phyloP scores from a whole-genome alignment of 345 rosid species.

The Populus alba region DNA sequence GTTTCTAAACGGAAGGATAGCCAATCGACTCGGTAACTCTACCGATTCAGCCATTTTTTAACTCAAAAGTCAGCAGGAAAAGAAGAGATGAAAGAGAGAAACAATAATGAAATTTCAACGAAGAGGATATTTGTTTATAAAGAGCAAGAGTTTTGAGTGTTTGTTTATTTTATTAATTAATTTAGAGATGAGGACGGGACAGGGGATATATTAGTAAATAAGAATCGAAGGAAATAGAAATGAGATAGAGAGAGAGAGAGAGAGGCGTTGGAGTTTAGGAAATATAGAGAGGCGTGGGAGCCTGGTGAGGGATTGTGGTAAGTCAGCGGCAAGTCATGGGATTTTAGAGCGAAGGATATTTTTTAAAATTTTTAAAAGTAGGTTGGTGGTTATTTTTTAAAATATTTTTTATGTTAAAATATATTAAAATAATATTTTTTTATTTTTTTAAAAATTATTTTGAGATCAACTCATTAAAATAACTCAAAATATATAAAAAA shows the following conservation, averaged over 20 bases:
- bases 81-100: not conserved
- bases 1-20: conserved; percentile 94
- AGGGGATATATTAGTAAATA: not conserved
- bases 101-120: not conserved
- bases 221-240: not conserved
- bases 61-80: not conserved
- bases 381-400: too few relatives aligned
- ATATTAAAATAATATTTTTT: not conserved
- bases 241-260: not conserved
- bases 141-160: not conserved
- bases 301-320: not conserved
- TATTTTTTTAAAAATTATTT: too few relatives aligned
- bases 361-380: too few relatives aligned
- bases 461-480: too few relatives aligned
- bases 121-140: not conserved
- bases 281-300: not conserved
- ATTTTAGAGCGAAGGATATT: too few relatives aligned
- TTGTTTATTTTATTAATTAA: not conserved
- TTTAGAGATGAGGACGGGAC: not conserved
- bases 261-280: not conserved
- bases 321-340: not conserved
- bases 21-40: conserved; percentile 87
- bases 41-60: conserved; percentile 77
- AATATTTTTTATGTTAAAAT: not conserved
- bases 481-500: too few relatives aligned